These are phyloP conservation scores for Suaeda aralocaspica DNA, from an alignment of 148 eudicot genomes.

Conservation along the genomic window DNA sequence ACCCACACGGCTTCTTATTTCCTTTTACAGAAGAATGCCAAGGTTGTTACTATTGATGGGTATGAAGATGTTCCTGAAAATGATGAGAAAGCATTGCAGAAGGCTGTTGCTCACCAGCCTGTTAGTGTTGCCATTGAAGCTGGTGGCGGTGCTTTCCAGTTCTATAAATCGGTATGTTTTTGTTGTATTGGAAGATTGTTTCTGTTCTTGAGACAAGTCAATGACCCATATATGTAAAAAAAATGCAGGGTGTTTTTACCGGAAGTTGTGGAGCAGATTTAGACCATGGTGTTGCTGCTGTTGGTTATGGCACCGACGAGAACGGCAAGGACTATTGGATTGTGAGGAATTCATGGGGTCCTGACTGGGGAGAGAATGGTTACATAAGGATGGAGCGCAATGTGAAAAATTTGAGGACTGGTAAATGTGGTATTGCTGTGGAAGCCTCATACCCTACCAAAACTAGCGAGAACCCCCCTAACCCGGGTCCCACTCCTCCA, in stretches of 20 bases:
- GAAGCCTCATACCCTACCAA: slow-evolving; percentile 77
- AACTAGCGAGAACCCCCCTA: slow-evolving; percentile 69
- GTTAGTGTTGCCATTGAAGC: slow-evolving; percentile 86
- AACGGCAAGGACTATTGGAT: slow-evolving; percentile 72
- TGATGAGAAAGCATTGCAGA: slow-evolving; percentile 61
- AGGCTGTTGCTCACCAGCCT: slow-evolving; percentile 80
- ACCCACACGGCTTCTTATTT: slow-evolving; percentile 5
- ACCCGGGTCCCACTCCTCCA: slow-evolving; percentile 81
- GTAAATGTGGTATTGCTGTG: slow-evolving; percentile 85
- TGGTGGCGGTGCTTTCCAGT: slow-evolving; percentile 70
- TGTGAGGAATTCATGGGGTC: slow-evolving; percentile 92
- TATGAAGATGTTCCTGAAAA: slow-evolving; percentile 68
- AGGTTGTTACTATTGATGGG: slow-evolving; percentile 70
- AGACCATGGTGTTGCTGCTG: slow-evolving; percentile 82
- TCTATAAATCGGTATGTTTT: slow-evolving; percentile 59
- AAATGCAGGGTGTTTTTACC: slow-evolving; percentile 69
- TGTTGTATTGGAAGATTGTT: neutral
- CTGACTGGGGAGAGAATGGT: slow-evolving; percentile 77
- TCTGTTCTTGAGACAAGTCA: neutral
- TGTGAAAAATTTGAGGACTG: slow-evolving; percentile 28
- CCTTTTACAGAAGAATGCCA: slow-evolving; percentile 55
- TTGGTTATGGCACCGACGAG: slow-evolving; percentile 82
- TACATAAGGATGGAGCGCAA: slow-evolving; percentile 79
- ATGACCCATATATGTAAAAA: slow-evolving; percentile 8
- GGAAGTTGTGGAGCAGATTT: slow-evolving; percentile 62